A percentile compares a stretch with the other conserved stretches of the same genome.
These are phyloP conservation scores for Fragaria vesca DNA, from an alignment of 306 rosid species.

Conservation along the genomic window DNA sequence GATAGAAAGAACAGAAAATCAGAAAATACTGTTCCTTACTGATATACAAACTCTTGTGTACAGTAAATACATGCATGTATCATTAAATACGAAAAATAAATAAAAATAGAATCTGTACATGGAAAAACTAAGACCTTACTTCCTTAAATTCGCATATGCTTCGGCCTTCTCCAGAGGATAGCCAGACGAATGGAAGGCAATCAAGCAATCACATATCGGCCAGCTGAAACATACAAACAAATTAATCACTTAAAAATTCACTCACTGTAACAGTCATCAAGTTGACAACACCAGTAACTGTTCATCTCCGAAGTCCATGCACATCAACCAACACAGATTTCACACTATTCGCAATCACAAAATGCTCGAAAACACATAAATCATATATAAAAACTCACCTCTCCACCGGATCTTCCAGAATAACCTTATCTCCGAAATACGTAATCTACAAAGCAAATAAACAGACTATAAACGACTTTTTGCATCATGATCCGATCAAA, in stretches of 20 bases:
- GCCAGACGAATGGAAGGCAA: slow-evolving; percentile 91
- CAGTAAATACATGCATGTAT: not conserved
- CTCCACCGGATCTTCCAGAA: slow-evolving; percentile 86
- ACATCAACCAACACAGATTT: not conserved
- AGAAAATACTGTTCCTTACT: slow-evolving; percentile 17
- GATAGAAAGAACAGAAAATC: slow-evolving; percentile 37
- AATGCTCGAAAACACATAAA: slow-evolving; percentile 3
- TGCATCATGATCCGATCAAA: not conserved
- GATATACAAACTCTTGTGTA: not conserved
- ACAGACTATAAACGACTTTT: not conserved
- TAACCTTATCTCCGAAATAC: slow-evolving; percentile 85
- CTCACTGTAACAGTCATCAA: not conserved
- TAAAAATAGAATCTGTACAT: slow-evolving; percentile 23
- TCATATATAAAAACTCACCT: slow-evolving; percentile 48
- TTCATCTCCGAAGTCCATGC: not conserved
- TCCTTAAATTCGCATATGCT: slow-evolving; percentile 88
- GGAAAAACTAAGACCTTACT: slow-evolving; percentile 57
- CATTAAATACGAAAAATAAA: not conserved
- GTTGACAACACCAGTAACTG: not conserved
- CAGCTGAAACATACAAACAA: slow-evolving; percentile 64
- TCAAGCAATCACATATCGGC: slow-evolving; percentile 95
- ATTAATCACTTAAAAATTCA: slow-evolving; percentile 8
- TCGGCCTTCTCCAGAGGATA: slow-evolving; percentile 92
- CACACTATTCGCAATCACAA: not conserved
- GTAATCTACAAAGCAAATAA: slow-evolving; percentile 47